Conservation (phyloP, 352 stramenopile genomes). For the Globisporangium middletonii region DNA sequence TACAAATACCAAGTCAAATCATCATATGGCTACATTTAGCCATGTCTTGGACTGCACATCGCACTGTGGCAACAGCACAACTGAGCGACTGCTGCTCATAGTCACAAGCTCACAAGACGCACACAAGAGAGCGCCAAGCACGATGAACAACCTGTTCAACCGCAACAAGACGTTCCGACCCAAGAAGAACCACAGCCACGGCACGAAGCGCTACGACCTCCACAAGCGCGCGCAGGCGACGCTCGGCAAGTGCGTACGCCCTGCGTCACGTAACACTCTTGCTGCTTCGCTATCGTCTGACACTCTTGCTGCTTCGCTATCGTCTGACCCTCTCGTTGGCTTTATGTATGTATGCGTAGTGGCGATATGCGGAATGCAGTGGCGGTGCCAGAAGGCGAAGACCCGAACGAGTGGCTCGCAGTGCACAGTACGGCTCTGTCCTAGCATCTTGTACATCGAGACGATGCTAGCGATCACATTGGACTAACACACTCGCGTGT, state of each 20-base stretch:
- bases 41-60: too few species aligned
- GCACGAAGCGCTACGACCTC: constrained; percentile 80
- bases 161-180: constrained; percentile 85
- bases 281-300: not conserved
- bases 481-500: not conserved
- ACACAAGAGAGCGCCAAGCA: constrained; percentile 1
- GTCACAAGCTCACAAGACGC: too few species aligned
- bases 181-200: constrained; percentile 76
- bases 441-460: too few species aligned
- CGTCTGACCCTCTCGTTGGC: not conserved
- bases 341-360: constrained; percentile 16
- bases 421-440: constrained; percentile 68
- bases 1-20: too few species aligned
- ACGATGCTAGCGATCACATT: too few species aligned
- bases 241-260: constrained; percentile 59
- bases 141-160: constrained; percentile 68
- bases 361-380: constrained; percentile 62
- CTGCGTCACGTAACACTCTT: not conserved
- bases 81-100: too few species aligned
- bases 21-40: too few species aligned
- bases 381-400: constrained; percentile 67
- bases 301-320: not conserved
- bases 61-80: too few species aligned
- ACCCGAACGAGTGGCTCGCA: constrained; percentile 90
- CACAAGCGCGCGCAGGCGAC: constrained; percentile 81